Evolutionary conservation across 345 rosid genomes (phyloP), one percentile per base, ranked within the genome.

Genomic region (Eucalyptus urophylla): DNA sequence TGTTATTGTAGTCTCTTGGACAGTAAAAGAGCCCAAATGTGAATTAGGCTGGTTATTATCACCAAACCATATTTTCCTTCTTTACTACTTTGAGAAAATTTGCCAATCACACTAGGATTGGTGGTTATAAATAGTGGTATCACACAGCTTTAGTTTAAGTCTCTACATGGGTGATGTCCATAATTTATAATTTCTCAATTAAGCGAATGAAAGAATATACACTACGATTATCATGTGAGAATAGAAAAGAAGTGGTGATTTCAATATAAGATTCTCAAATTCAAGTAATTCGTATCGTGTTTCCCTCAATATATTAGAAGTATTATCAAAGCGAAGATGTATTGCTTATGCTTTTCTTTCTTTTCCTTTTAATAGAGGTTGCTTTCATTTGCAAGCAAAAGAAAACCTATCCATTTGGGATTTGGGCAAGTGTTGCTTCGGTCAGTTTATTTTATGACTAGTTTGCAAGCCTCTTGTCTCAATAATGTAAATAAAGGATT

Each of bases 21-120:
- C 9, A 3, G 0, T 16, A 19, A 17, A 4, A 17, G 0, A 5
- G 45, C 25, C 3, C 6, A 4, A 19, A 10, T 9, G 24, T 69
- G 4, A 21, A 40, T 16, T 5, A 33, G 4, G 80, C 24, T 8
- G 1, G 4, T 19, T 17, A 69, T 33, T 69, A 65, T 65, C 17
- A 65, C 9, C 2, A 1, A 14, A 29, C 37, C 19, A 29, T n/a
- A 31, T 29, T 29, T 14, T 60, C 72, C 72, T 65, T 65, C 37
- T 0, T 65, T 29, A 33, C 0, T 69, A 40, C 2, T 8, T 33
- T 8, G 11, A 16, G 12, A 33, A 69, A 33, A 33, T 16, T 69
- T 17, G 24, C 25, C 7, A 3, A 33, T 17, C 80, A 33, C 80
- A 5, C 80, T 33, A 31, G 6, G 5, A 69, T 69, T 10, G 6